Conservation (phyloP, 1,139 yeast species). For the Magnusiomyces suaveolens region DNA sequence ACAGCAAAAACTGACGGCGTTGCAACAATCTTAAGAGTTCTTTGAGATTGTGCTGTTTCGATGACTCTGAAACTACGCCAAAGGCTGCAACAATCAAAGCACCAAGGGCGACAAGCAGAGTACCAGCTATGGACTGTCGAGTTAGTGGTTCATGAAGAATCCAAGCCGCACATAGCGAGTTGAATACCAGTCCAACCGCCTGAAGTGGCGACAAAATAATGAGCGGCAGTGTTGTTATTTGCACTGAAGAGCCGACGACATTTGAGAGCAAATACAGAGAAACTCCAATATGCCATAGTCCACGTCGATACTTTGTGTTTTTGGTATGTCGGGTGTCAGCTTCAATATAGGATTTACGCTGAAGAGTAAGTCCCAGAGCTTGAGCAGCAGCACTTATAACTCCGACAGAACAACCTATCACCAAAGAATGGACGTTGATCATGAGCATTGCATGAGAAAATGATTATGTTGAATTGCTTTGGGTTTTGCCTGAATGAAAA, state of each 20-base stretch:
- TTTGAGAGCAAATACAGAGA: slow-evolving; percentile 62
- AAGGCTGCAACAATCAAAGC: slow-evolving; percentile 74
- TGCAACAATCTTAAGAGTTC: slow-evolving; percentile 38
- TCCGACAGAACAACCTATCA: slow-evolving; percentile 63
- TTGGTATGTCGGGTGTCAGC: slow-evolving; percentile 26
- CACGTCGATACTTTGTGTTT: slow-evolving; percentile 43
- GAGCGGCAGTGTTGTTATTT: slow-evolving; percentile 73
- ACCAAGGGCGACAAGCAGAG: slow-evolving; percentile 59
- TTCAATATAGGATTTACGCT: slow-evolving; percentile 59
- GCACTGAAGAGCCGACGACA: slow-evolving; percentile 71
- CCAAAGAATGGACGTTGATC: slow-evolving; percentile 15
- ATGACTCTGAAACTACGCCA: slow-evolving; percentile 52
- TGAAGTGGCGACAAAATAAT: slow-evolving; percentile 75
- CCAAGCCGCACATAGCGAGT: slow-evolving; percentile 63
- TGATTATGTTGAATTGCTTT: not conserved
- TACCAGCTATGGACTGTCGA: slow-evolving; percentile 48
- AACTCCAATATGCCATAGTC: slow-evolving; percentile 72
- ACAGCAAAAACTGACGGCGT: slow-evolving; percentile 36
- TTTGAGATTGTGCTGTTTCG: slow-evolving; percentile 36
- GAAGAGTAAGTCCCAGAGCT: slow-evolving; percentile 73
- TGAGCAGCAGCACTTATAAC: slow-evolving; percentile 72
- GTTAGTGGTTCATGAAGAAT: slow-evolving; percentile 65
- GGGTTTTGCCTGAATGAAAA: not conserved
- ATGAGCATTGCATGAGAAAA: not conserved
- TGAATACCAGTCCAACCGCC: slow-evolving; percentile 82